Evolutionary conservation across 2,329 filamentous ascomycete species (phyloP), one percentile per base, ranked within the genome.

Genomic region (Rhexocercosporidium sp.): DNA sequence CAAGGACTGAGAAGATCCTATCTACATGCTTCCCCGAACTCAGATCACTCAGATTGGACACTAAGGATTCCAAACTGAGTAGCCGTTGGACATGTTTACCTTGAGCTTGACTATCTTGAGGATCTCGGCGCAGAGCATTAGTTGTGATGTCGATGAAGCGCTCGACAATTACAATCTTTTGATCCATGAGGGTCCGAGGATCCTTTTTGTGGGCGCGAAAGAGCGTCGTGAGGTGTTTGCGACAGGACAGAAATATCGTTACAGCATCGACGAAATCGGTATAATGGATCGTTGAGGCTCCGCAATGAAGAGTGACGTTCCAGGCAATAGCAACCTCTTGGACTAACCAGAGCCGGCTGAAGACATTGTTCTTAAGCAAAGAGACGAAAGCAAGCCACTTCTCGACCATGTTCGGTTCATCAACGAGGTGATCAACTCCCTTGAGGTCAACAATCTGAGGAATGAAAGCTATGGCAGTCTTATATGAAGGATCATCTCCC

Each of bases 221-320:
- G 4, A 70, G 39, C 3, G 18, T 12, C 0, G 61, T 16, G 14
- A 70, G 51, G 1, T 66, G 39, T 5, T 44, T 53, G 46, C 49
- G 68, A 51, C 39, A 66, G 14, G 66, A 70, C 9, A 57, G 29
- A 44, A 70, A 70, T 14, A 68, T 70, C 3, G 65, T 61, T 11
- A 70, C 68, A 5, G 68, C 68, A 49, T 68, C 68, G 1, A 70
- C 68, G n/a, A 70, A 66, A 31, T 70, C 68, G 25, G 29, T 37
- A 22, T 68, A 70, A 25, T 68, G 59, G 1, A 64, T 66, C 3
- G 66, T 47, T 44, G 63, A 16, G 5, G 20, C 29, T 20, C 67
- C 67, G 27, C 65, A 91, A 59, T 68, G 65, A 4, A 71, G 27
- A 25, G 60, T 66, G 16, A 64, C 66, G 20, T 66, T 65, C 16